A percentile compares a stretch with the other conserved stretches of the same genome.
These are phyloP conservation scores for Leccinum obscurum DNA, from an alignment of 768 basidiomycete genomes.

Conservation along the genomic window DNA sequence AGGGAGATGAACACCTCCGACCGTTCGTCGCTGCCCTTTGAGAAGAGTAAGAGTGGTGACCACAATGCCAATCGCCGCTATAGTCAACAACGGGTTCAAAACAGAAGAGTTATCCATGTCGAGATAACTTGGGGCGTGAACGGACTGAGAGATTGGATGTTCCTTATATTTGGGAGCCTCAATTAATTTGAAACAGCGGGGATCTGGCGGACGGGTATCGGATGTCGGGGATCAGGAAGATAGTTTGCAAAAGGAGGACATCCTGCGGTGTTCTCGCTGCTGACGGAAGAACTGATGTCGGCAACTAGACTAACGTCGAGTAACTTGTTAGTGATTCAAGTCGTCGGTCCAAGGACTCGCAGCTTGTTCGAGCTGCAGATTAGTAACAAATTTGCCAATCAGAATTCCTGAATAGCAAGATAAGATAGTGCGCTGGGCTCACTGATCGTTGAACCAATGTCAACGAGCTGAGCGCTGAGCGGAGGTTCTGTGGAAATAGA, in stretches of 20 bases:
- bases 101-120: not conserved
- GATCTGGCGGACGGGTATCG: not conserved
- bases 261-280: not conserved
- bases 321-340: not conserved
- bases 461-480: too few relatives aligned
- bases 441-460: not conserved
- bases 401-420: not conserved
- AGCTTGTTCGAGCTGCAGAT: not conserved
- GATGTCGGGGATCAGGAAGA: not conserved
- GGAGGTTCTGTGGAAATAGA: not conserved
- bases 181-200: not conserved
- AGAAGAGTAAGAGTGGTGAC: not conserved
- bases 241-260: not conserved
- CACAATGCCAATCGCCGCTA: conserved; percentile 1
- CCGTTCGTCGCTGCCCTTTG: conserved; percentile 1
- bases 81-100: not conserved
- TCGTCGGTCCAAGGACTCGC: not conserved
- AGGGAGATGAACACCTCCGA: conserved; percentile 8
- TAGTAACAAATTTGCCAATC: not conserved
- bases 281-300: not conserved
- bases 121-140: not conserved
- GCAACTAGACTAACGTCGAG: not conserved
- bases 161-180: not conserved
- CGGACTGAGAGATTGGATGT: not conserved
- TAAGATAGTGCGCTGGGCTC: not conserved